Evolutionary conservation across 495 filamentous ascomycete genomes (phyloP), one percentile per base, ranked within the genome.

Genomic region (Penicillium desertorum): DNA sequence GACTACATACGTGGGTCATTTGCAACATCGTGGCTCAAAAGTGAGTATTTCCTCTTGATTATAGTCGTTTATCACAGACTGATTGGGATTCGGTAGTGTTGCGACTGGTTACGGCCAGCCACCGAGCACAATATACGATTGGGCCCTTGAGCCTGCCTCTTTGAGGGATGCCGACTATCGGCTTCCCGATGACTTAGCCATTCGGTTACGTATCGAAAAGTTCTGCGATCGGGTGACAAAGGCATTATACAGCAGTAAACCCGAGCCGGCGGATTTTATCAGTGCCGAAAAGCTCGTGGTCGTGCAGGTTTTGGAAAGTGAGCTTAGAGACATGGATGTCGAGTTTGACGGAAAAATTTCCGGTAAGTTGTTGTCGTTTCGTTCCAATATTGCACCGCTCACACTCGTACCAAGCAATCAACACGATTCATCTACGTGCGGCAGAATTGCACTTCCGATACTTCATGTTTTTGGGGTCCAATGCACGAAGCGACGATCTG

Each of bases 21-120:
- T 94, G 90, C 71, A 97, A 97, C 66, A 90, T 94, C 54, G 90
- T 96, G 14, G 87, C 91, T 11, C 91, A 96, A 71, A 84, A 81
- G 83, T 85, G 61, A 67, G 76, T 65, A 22, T 25, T 45, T 32
- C 29, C 4, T 47, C 9, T 20, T 6, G 4, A 27, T n/a, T 19
- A 16, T 25, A 20, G 8, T 5, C 5, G 11, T 17, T n/a, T 2
- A 16, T 8, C 34, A 32, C 44, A 23, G 22, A 39, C 12, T 46
- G 5, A 53, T 53, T 76, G 54, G 75, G 39, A 2, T 52, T 8
- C 7, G 29, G 19, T 47, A 89, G 88, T 56, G 87, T 95, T 49
- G 89, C 90, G 10, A 97, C 92, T 16, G 92, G 91, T 10, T 92
- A 96, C 64, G 92, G 92, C 19, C 92, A 96, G 64, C 92, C 92